Evolutionary conservation across 73 alveolate genomes (phyloP).

Genomic region (Breviolum minutum): DNA sequence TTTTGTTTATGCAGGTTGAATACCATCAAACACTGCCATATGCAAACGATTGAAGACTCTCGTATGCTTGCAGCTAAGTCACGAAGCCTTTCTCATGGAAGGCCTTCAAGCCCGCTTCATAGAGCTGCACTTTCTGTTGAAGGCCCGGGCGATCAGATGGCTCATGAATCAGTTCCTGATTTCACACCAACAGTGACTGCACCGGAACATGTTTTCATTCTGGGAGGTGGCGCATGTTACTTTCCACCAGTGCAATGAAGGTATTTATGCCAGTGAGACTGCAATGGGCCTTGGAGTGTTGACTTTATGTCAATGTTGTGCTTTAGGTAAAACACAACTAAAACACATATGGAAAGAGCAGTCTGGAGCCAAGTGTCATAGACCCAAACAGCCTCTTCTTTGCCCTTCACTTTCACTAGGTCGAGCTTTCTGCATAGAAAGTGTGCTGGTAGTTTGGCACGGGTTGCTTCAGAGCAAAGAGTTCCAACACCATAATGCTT

Average conservation of each 20-base stretch:
- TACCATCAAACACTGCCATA: no score
- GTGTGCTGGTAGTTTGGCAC: constrained; percentile 13
- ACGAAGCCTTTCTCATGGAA: constrained; percentile 22
- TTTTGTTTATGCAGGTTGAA: no score
- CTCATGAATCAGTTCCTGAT: constrained; percentile 41
- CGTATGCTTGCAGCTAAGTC: neutral
- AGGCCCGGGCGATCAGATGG: neutral
- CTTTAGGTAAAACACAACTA: neutral
- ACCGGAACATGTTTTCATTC: no score
- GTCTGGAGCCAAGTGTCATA: constrained; percentile 4
- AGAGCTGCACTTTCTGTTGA: constrained; percentile 20
- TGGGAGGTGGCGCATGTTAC: neutral
- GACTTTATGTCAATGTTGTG: no score
- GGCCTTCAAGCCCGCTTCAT: constrained; percentile 20
- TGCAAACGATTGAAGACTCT: neutral
- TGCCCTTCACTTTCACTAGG: constrained; percentile 78
- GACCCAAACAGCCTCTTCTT: constrained; percentile 86
- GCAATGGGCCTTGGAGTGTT: neutral
- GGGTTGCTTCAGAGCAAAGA: constrained; percentile 52
- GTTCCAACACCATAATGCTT: constrained; percentile 79
- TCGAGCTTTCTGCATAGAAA: constrained; percentile 83
- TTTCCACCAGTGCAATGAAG: neutral
- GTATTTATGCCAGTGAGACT: neutral
- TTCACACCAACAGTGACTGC: no score
- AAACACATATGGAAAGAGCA: neutral